phyloP scores from a whole-genome alignment of 805 yeast species.

The Ogataea ganodermae region DNA sequence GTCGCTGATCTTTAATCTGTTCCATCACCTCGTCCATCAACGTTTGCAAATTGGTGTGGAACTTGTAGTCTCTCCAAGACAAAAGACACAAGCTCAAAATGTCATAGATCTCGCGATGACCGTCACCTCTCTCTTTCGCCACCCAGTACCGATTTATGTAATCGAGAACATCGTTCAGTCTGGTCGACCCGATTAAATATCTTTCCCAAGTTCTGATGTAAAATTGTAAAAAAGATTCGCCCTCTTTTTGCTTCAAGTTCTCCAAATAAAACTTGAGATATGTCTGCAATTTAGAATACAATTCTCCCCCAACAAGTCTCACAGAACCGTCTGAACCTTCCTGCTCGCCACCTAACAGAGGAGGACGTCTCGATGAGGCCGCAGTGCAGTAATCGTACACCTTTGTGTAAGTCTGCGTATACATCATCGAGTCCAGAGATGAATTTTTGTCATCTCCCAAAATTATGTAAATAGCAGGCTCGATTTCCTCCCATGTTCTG shows the following conservation, averaged over 20 bases:
- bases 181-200: constrained; percentile 87
- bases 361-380: constrained; percentile 57
- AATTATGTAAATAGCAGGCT: constrained; percentile 72
- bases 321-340: constrained; percentile 33
- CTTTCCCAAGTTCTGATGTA: constrained; percentile 90
- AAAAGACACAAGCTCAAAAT: constrained; percentile 85
- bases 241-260: constrained; percentile 48
- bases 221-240: constrained; percentile 74
- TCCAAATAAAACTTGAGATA: constrained; percentile 66
- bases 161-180: constrained; percentile 89
- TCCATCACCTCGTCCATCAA: constrained; percentile 73
- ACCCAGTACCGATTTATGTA: constrained; percentile 98
- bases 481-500: constrained; percentile 71
- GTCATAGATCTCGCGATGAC: constrained; percentile 85
- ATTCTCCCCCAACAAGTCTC: constrained; percentile 80
- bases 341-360: constrained; percentile 23
- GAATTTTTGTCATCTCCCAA: constrained; percentile 66
- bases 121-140: constrained; percentile 91
- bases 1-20: constrained; percentile 75
- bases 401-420: constrained; percentile 89
- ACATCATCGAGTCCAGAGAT: constrained; percentile 69
- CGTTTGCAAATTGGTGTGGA: constrained; percentile 58
- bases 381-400: constrained; percentile 91
- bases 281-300: constrained; percentile 68
- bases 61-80: constrained; percentile 86